A percentile compares a stretch with the other conserved stretches of the same genome.
Conservation (phyloP, 2,329 filamentous ascomycete species). For the Colletotrichum lupini region DNA sequence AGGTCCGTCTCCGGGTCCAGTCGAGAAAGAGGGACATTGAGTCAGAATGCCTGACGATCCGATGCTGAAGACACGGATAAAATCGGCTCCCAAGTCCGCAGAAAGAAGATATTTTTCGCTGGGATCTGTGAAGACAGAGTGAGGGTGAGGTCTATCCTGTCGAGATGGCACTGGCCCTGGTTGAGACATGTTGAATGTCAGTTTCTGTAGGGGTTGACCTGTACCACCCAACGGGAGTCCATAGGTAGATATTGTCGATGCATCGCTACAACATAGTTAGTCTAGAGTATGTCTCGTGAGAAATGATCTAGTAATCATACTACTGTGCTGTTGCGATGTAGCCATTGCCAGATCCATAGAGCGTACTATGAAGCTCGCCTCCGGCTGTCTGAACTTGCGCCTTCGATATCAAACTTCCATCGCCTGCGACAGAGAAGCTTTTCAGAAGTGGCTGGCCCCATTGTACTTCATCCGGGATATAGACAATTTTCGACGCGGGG, state of each 20-base stretch:
- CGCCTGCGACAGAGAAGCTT: constrained; percentile 45
- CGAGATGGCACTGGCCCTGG: constrained; percentile 57
- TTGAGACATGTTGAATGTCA: constrained; percentile 53
- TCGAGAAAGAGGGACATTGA: constrained; percentile 54
- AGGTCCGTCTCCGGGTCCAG: constrained; percentile 60
- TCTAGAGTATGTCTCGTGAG: background rate
- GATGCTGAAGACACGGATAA: constrained; percentile 64
- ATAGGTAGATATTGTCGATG: constrained; percentile 56
- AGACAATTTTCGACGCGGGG: constrained; percentile 44
- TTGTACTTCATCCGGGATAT: constrained; percentile 51
- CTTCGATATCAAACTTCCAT: constrained; percentile 45
- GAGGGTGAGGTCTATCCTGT: constrained; percentile 67
- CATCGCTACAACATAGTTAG: constrained; percentile 44
- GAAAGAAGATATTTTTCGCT: constrained; percentile 60
- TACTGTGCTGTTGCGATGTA: constrained; percentile 58
- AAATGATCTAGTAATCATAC: constrained; percentile 43
- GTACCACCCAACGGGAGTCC: constrained; percentile 49
- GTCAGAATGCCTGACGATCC: constrained; percentile 57
- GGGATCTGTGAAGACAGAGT: constrained; percentile 61
- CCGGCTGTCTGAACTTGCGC: constrained; percentile 47
- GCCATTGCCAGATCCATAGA: constrained; percentile 53
- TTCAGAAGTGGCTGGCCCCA: constrained; percentile 49
- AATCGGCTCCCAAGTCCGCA: constrained; percentile 65
- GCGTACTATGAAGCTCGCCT: constrained; percentile 52
- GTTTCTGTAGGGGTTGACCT: constrained; percentile 46